Evolutionary conservation across 352 stramenopile genomes (phyloP), one percentile per base, ranked within the genome.

Genomic region (Phytophthora tubulina): DNA sequence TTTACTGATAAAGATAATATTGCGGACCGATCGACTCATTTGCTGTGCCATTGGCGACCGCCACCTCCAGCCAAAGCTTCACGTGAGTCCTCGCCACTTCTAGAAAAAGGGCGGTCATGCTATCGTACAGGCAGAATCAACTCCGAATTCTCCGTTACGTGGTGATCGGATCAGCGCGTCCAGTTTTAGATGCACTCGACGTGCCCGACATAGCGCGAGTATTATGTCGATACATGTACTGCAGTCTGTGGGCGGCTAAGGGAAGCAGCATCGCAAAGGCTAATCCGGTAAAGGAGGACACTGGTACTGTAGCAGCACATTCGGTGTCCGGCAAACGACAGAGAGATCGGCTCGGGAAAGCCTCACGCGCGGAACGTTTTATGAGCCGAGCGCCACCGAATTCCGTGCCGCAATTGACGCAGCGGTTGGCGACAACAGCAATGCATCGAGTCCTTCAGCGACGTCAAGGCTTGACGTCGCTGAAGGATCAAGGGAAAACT

Each of bases 41-140:
- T 46, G 44, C 10, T 54, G 27, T 54, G 41, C 46, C 46, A 39
- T 54, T 38, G 15, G 15, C 15, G 41, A 27, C 21, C 21, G 21
- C 21, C 21, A 27, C 21, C 21, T 27, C 44, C 38, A 13, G 10
- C 15, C 15, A 44, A 67, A 42, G 17, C 36, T 41, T 57, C 48
- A 36, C 27, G 49, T 54, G 49, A 68, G 48, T 38, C 59, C 59
- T 15, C 14, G 49, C 48, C 49, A 67, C 49, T 56, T 55, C 31
- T 63, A 69, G 39, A 55, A 46, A 56, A 53, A 14, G 36, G 50
- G 10, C 17, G 58, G 17, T 71, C 54, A 65, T 71, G 45, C 30
- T 46, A 71, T 71, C 63, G 63, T 71, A 66, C 63, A 50, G 63
- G 30, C 63, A 71, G 44, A 38, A n/a, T 44, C n/a, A 45, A 45